A percentile compares a stretch with the other conserved stretches of the same genome.
Evolutionary conservation across 2,329 filamentous ascomycete species (phyloP).

Genomic region (Graphilbum sp.): DNA sequence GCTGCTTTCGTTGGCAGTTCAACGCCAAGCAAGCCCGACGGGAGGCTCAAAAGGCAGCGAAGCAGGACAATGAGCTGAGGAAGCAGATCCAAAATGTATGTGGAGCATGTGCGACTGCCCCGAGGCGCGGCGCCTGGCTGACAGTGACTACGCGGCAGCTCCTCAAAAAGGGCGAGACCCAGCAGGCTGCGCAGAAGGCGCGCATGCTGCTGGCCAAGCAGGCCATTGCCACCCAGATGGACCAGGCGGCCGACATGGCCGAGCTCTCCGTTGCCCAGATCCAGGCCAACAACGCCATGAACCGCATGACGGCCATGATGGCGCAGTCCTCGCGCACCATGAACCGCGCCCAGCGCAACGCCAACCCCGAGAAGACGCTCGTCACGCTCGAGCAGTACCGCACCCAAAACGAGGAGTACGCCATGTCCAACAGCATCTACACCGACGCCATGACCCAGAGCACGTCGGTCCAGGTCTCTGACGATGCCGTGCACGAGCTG

Average conservation of each 20-base stretch:
- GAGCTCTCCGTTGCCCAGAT: conserved; percentile 44
- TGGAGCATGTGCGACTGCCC: too few relatives aligned
- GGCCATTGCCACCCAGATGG: conserved; percentile 45
- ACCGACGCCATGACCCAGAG: conserved; percentile 71
- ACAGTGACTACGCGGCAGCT: conserved; percentile 22
- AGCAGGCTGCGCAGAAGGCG: conserved; percentile 46
- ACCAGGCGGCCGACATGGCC: conserved; percentile 48
- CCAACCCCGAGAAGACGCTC: conserved; percentile 45
- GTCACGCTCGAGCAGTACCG: conserved; percentile 44
- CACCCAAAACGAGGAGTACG: conserved; percentile 46
- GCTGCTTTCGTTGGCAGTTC: conserved; percentile 21
- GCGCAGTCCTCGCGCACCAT: conserved; percentile 41
- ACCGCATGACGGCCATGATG: conserved; percentile 50
- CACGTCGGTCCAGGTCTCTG: conserved; percentile 53
- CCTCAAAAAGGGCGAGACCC: conserved; percentile 46
- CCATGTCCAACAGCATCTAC: conserved; percentile 57
- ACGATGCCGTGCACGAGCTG: conserved; percentile 76
- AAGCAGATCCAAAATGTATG: conserved; percentile 42
- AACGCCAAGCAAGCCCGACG: conserved; percentile 46
- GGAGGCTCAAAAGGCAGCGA: conserved; percentile 42
- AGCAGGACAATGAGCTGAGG: conserved; percentile 43
- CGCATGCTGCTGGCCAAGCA: conserved; percentile 46
- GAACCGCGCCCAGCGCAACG: conserved; percentile 38
- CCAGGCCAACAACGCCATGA: conserved; percentile 48
- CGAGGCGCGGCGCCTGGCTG: too few relatives aligned